Base-by-base conservation (phyloP, 192 early-diverging fungal species). In the Thoreauomyces humboldtii region DNA sequence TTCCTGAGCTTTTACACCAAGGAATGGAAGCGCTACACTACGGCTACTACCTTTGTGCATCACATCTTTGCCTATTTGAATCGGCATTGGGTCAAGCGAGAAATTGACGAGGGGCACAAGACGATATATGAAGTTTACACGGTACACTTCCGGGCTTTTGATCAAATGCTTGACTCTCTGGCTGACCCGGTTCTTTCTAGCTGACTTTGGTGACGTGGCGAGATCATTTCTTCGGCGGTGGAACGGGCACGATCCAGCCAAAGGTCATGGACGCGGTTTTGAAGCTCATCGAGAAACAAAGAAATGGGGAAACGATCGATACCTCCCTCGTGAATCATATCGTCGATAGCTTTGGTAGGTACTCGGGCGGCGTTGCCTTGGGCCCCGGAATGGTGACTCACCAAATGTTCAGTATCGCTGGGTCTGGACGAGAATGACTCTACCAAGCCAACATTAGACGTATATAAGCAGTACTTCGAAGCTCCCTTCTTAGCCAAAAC, bases 51-150 rank as follows among this genome's bases (percentile, higher is more conserved):
- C 50, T 87, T 84, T 63, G 87, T 98, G 48, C 85, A 98, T 73
- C 91, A 97, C 69, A 80, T 96, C 47, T 97, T 98, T 65, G 78
- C 80, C 14, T 99, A 99, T 72, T 81, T 99, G 48, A 99, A 99
- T 75, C 86, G 94, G 34, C 90, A 94, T 73, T 99, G 96, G 96
- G 91, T 98, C 42, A 94, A 91, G 75, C 82, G 96, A 66, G 92
- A 96, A 77, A 89, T 94, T 52, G 93, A 96, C 36, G 96, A 99
- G 63, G 91, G 92, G 28, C 86, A 83, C 72, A 91, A 89, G 77
- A 82, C 80, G 63, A 87, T 95, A 25, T 91, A 89, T 68, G 93
- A 97, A 58, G 88, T 99, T 36, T 92, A 94, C 74, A 97, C 92
- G 58, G 88, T 98, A 81, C 81, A 80, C 59, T 76, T 37, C 14